Evolutionary conservation across 2,329 filamentous ascomycete species (phyloP).

Genomic region (Chrysoporthe deuterocubensis): DNA sequence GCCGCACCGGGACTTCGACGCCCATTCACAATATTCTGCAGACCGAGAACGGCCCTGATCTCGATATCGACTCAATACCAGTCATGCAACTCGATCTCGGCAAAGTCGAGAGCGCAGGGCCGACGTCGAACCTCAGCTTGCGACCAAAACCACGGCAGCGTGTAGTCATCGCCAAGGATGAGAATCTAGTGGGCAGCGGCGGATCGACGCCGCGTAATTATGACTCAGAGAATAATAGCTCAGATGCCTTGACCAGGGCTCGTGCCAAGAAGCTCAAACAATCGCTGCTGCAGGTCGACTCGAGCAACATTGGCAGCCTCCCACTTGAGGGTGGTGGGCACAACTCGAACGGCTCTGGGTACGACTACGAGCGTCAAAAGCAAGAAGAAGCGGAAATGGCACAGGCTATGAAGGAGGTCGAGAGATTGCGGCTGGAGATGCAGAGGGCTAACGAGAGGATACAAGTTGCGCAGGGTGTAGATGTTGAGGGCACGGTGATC

Average conservation of each 20-base stretch:
- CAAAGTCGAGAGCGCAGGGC: slow-evolving; percentile 41
- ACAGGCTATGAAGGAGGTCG: slow-evolving; percentile 85
- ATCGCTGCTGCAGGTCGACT: slow-evolving; percentile 81
- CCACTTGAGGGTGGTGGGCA: slow-evolving; percentile 58
- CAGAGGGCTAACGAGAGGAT: slow-evolving; percentile 78
- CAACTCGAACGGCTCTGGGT: slow-evolving; percentile 39
- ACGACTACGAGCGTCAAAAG: slow-evolving; percentile 69
- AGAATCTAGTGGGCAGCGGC: slow-evolving; percentile 64
- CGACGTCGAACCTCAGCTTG: slow-evolving; percentile 32
- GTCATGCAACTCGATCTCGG: slow-evolving; percentile 90
- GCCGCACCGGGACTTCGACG: slow-evolving; percentile 62
- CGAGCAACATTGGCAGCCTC: slow-evolving; percentile 76
- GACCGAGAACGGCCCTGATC: slow-evolving; percentile 72
- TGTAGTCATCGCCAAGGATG: slow-evolving; percentile 73
- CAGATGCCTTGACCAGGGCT: slow-evolving; percentile 52
- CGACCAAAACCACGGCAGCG: slow-evolving; percentile 56
- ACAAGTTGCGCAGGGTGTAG: slow-evolving; percentile 70
- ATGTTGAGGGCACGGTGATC: slow-evolving; percentile 67
- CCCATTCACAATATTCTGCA: slow-evolving; percentile 78
- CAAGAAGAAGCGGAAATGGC: slow-evolving; percentile 88
- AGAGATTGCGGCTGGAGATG: slow-evolving; percentile 86
- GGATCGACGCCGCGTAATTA: slow-evolving; percentile 54
- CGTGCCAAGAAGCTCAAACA: slow-evolving; percentile 59
- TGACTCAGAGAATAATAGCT: slow-evolving; percentile 59
- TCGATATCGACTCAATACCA: slow-evolving; percentile 94